Percentiles rank a stretch among this genome's conserved stretches.
Evolutionary conservation across 1,284 basidiomycete genomes (phyloP).

Genomic region (Cryptococcus jaspeensis): DNA sequence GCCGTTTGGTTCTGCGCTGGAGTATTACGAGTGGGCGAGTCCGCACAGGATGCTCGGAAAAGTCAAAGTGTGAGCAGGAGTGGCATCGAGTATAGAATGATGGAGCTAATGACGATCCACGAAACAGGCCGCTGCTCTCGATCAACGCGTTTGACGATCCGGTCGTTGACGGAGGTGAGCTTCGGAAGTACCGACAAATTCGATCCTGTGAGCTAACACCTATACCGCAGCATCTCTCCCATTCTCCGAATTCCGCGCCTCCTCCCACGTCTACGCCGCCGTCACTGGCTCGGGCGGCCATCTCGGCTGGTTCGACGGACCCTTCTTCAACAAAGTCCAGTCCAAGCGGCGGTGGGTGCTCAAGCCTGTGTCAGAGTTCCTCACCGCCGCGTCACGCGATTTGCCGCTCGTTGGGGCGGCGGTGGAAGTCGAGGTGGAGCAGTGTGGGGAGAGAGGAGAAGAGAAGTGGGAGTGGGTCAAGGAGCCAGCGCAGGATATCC

Average conservation of each 20-base stretch:
- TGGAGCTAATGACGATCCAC: not conserved
- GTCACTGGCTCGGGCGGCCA: conserved; percentile 84
- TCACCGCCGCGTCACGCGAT: conserved; percentile 34
- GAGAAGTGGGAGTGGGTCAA: conserved; percentile 36
- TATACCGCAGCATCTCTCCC: conserved; percentile 49
- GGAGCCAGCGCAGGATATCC: conserved; percentile 22
- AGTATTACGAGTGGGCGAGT: conserved; percentile 76
- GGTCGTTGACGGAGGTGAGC: conserved; percentile 62
- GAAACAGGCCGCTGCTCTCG: conserved; percentile 63
- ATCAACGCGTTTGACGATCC: conserved; percentile 93
- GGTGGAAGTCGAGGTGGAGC: conserved; percentile 11
- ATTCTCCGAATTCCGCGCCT: conserved; percentile 58
- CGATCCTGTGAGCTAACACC: conserved; percentile 12
- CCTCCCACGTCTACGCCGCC: conserved; percentile 67
- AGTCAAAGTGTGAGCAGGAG: conserved; percentile 38
- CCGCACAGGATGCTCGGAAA: conserved; percentile 38
- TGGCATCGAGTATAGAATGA: not conserved
- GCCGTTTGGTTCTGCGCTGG: conserved; percentile 70
- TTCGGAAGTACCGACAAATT: too few relatives aligned
- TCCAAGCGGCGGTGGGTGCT: conserved; percentile 46
- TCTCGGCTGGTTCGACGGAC: conserved; percentile 85
- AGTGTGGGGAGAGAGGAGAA: too few relatives aligned
- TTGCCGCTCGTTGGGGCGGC: conserved; percentile 5
- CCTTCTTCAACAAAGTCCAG: conserved; percentile 19
- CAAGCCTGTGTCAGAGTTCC: conserved; percentile 44